phyloP scores from a whole-genome alignment of 352 stramenopile species.

The Peronospora tabacina region DNA sequence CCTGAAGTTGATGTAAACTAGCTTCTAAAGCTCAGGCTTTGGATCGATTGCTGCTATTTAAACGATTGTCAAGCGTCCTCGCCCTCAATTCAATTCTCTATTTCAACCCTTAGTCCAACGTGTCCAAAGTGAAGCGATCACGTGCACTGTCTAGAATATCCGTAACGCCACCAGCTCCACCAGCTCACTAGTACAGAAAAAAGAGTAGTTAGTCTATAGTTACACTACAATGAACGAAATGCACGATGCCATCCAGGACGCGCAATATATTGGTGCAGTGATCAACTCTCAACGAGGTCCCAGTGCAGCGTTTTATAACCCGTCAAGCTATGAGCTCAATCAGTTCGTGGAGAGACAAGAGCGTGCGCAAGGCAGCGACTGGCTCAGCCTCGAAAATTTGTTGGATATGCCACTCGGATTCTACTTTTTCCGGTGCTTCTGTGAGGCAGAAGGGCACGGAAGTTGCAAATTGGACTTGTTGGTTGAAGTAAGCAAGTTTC shows the following conservation, averaged over 20 bases:
- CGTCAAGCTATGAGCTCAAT: constrained; percentile 45
- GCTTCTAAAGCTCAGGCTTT: too few species aligned
- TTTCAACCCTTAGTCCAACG: constrained; percentile 2
- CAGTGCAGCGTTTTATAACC: constrained; percentile 65
- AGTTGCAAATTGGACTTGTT: constrained; percentile 59
- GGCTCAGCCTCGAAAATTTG: constrained; percentile 61
- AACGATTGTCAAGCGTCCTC: constrained; percentile 4
- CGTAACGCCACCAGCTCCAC: background rate
- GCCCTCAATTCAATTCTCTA: constrained; percentile 8
- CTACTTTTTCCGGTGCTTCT: constrained; percentile 75
- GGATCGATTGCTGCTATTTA: too few species aligned
- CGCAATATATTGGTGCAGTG: constrained; percentile 84
- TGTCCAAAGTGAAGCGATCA: constrained; percentile 10
- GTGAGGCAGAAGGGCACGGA: constrained; percentile 57
- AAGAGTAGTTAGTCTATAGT: background rate
- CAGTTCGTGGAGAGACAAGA: constrained; percentile 63
- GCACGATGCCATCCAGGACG: constrained; percentile 86
- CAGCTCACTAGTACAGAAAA: constrained; percentile 2
- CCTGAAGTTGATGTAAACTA: constrained; percentile 1
- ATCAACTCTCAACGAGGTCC: constrained; percentile 62
- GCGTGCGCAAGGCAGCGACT: constrained; percentile 40
- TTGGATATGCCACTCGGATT: constrained; percentile 73
- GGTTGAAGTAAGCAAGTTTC: constrained; percentile 67
- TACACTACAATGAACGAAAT: constrained; percentile 69
- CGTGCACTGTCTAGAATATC: constrained; percentile 5